Conservation (phyloP, 1,284 basidiomycete genomes). For the Cutaneotrichosporon curvatum region DNA sequence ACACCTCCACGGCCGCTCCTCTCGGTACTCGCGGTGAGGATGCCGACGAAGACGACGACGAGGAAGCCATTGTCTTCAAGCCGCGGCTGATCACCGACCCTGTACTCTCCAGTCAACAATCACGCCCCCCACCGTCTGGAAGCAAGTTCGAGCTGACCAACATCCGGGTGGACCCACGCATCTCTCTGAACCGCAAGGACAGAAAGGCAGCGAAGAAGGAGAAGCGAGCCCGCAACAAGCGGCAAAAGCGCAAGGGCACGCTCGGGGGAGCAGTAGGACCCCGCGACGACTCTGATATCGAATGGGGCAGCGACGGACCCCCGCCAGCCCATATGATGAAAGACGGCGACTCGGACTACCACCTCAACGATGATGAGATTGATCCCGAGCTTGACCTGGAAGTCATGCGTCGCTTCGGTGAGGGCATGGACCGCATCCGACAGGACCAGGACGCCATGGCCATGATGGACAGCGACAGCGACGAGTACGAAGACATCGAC, state of each 20-base stretch:
- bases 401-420: slow-evolving; percentile 24
- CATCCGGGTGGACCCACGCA: slow-evolving; percentile 22
- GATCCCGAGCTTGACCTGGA: slow-evolving; percentile 25
- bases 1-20: slow-evolving; percentile 8
- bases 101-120: background rate
- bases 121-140: background rate
- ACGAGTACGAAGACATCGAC: slow-evolving; percentile 16
- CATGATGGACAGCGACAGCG: slow-evolving; percentile 13
- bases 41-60: slow-evolving; percentile 14
- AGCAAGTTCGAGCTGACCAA: slow-evolving; percentile 10
- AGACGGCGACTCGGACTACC: slow-evolving; percentile 4
- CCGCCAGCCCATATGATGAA: background rate
- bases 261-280: slow-evolving; percentile 9
- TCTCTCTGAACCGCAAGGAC: slow-evolving; percentile 17
- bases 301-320: slow-evolving; percentile 43
- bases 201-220: slow-evolving; percentile 29
- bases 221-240: slow-evolving; percentile 21
- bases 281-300: slow-evolving; percentile 43
- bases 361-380: slow-evolving; percentile 9
- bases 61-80: slow-evolving; percentile 40
- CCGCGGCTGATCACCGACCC: slow-evolving; percentile 27
- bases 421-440: slow-evolving; percentile 17
- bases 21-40: slow-evolving; percentile 16
- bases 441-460: slow-evolving; percentile 9
- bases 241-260: slow-evolving; percentile 10